Evolutionary conservation across 1,139 yeast species (phyloP).

Genomic region (Tardiomyces digboiensis): DNA sequence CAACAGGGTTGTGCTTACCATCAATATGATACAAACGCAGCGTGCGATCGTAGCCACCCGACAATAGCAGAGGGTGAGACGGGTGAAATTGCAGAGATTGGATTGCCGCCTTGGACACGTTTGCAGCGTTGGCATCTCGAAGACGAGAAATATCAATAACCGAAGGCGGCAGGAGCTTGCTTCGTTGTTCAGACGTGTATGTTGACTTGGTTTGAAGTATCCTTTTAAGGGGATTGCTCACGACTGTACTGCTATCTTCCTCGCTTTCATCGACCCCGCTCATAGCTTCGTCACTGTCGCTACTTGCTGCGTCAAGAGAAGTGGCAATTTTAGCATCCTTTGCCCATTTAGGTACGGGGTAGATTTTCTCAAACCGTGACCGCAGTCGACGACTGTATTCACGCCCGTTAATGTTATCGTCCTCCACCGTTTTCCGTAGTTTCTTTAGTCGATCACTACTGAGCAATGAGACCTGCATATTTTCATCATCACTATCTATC

Average conservation of each 20-base stretch:
- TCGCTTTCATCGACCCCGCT: conserved; percentile 16
- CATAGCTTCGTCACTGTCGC: conserved; percentile 16
- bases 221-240: conserved; percentile 39
- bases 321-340: conserved; percentile 11
- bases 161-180: conserved; percentile 59
- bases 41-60: conserved; percentile 91
- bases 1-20: conserved; percentile 75
- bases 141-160: conserved; percentile 67
- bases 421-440: conserved; percentile 55
- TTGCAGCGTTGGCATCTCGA: conserved; percentile 74
- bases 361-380: conserved; percentile 76
- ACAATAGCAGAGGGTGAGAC: conserved; percentile 68
- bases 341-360: conserved; percentile 89
- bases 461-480: conserved; percentile 48
- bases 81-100: conserved; percentile 84
- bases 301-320: conserved; percentile 5
- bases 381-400: conserved; percentile 67
- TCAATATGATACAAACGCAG: conserved; percentile 83
- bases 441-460: conserved; percentile 58
- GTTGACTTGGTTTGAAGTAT: conserved; percentile 50
- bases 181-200: conserved; percentile 36
- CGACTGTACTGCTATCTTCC: conserved; percentile 20
- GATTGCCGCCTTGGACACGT: conserved; percentile 64
- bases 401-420: conserved; percentile 49
- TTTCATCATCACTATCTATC: conserved; percentile 91